These are phyloP conservation scores for Pistacia vera DNA, from an alignment of 345 rosid genomes.

Conservation along the genomic window DNA sequence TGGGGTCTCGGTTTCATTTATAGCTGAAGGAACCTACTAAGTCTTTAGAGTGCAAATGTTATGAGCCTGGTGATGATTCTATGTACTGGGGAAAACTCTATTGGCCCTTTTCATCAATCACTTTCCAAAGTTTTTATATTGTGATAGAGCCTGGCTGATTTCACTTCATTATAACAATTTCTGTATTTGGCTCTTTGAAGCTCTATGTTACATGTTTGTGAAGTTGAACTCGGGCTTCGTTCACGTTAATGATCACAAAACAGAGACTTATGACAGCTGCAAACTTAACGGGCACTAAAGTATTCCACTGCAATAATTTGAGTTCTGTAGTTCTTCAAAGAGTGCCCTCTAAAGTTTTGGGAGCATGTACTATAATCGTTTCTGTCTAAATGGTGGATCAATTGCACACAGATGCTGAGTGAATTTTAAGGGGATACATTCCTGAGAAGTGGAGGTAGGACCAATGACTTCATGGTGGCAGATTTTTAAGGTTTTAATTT, in stretches of 20 bases:
- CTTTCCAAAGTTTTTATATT: background rate
- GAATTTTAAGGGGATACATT: background rate
- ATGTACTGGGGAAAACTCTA: background rate
- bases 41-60: background rate
- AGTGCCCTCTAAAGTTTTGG: too few species aligned
- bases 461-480: too few species aligned
- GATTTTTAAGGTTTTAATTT: background rate
- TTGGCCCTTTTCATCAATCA: background rate
- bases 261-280: background rate
- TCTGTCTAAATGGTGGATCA: background rate
- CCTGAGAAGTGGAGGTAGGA: background rate
- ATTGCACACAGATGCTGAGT: background rate
- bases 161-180: background rate
- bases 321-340: background rate
- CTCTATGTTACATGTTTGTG: background rate
- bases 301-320: background rate
- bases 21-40: background rate
- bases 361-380: background rate
- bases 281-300: background rate
- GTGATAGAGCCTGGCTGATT: background rate
- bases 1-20: background rate
- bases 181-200: background rate
- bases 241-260: background rate
- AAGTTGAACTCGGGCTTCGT: background rate
- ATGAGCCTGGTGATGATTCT: background rate